These are phyloP conservation scores for Cytospora chrysosperma DNA, from an alignment of 2,329 filamentous ascomycete genomes.

Conservation along the genomic window DNA sequence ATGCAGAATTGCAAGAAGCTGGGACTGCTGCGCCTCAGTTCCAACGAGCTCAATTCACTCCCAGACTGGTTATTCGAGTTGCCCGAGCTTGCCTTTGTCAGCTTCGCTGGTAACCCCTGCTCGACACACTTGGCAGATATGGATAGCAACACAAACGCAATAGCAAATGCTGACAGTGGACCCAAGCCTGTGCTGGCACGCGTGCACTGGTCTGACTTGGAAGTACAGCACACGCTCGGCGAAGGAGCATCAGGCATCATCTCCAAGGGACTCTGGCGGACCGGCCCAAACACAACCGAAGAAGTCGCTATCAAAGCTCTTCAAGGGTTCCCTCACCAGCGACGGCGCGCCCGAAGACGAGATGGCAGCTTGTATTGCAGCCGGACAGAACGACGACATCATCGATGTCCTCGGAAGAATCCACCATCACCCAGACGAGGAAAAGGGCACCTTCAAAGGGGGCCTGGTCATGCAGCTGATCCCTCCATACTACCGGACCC, in stretches of 20 bases:
- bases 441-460: conserved; percentile 28
- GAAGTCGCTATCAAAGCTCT: conserved; percentile 49
- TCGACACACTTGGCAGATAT: conserved; percentile 28
- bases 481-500: conserved; percentile 41
- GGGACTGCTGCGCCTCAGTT: conserved; percentile 43
- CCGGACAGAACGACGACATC: conserved; percentile 46
- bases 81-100: conserved; percentile 46
- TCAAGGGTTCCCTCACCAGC: conserved; percentile 46
- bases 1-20: conserved; percentile 46
- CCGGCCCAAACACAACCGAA: conserved; percentile 29
- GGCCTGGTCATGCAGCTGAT: conserved; percentile 50
- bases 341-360: conserved; percentile 50
- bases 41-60: conserved; percentile 40
- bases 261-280: conserved; percentile 40
- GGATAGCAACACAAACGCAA: not conserved
- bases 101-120: conserved; percentile 49
- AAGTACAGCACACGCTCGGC: conserved; percentile 41
- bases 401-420: conserved; percentile 46
- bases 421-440: conserved; percentile 39
- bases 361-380: conserved; percentile 46
- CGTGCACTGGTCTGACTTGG: conserved; percentile 42
- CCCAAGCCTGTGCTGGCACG: conserved; percentile 31
- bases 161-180: not conserved
- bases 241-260: conserved; percentile 49
- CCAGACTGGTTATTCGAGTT: conserved; percentile 45